These are phyloP conservation scores for Candida buenavistaensis DNA, from an alignment of 1,139 yeast genomes.

Conservation along the genomic window DNA sequence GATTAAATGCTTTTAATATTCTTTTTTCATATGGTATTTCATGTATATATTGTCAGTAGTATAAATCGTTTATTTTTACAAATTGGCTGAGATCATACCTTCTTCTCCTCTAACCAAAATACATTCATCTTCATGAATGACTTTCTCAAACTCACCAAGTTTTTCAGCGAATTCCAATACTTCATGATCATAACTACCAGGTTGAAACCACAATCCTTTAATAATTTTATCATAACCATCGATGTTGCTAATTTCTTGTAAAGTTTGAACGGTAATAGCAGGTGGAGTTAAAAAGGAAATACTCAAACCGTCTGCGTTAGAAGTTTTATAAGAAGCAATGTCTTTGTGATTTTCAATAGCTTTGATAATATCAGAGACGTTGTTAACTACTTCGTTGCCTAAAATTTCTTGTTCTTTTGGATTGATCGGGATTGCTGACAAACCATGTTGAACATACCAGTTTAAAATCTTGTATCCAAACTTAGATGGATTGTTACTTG, in stretches of 20 bases:
- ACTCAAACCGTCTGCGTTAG: constrained; percentile 44
- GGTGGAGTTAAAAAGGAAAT: constrained; percentile 79
- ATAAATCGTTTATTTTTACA: constrained; percentile 11
- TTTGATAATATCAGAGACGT: constrained; percentile 35
- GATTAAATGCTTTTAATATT: constrained; percentile 20
- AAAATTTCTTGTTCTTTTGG: constrained; percentile 51
- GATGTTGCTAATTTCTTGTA: constrained; percentile 40
- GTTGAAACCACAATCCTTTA: constrained; percentile 78
- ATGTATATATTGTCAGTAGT: constrained; percentile 2
- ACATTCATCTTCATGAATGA: constrained; percentile 64
- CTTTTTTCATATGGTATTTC: background rate
- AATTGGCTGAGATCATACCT: constrained; percentile 41
- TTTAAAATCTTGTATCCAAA: constrained; percentile 69
- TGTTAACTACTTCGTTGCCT: constrained; percentile 39
- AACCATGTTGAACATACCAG: constrained; percentile 62
- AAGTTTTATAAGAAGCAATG: constrained; percentile 26
- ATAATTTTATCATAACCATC: constrained; percentile 35
- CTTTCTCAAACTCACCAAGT: constrained; percentile 42
- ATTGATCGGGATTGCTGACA: constrained; percentile 70
- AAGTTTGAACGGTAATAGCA: constrained; percentile 46
- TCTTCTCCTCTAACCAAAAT: constrained; percentile 68
- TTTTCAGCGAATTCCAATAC: constrained; percentile 45
- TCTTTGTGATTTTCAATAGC: constrained; percentile 24
- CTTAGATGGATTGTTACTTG: constrained; percentile 62
- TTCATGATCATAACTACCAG: constrained; percentile 66